Evolutionary conservation across 805 yeast genomes (phyloP).

Genomic region (Lipomyces chichibuensis): DNA sequence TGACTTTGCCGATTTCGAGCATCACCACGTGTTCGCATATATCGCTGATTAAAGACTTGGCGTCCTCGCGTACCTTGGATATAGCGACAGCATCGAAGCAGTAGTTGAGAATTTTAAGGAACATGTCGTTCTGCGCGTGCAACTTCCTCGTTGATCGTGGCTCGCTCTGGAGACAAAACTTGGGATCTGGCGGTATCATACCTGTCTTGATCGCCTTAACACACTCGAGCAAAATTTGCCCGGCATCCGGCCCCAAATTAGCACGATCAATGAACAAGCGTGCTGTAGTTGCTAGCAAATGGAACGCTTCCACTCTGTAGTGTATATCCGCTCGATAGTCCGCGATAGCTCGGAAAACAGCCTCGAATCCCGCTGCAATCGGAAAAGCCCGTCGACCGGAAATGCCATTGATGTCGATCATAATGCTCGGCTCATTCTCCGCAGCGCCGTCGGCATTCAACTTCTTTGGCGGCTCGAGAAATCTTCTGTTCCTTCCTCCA

Average conservation of each 20-base stretch:
- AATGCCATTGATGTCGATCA: conserved; percentile 72
- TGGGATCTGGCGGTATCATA: conserved; percentile 34
- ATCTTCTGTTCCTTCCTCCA: conserved; percentile 93
- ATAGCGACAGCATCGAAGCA: conserved; percentile 72
- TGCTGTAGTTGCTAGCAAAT: conserved; percentile 66
- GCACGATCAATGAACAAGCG: conserved; percentile 64
- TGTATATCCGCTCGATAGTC: conserved; percentile 61
- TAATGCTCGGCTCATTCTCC: conserved; percentile 70
- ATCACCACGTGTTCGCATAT: conserved; percentile 79
- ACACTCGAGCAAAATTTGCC: conserved; percentile 24
- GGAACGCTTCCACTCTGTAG: conserved; percentile 77
- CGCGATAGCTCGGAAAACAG: conserved; percentile 75
- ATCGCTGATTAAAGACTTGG: conserved; percentile 61
- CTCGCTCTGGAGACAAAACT: conserved; percentile 19
- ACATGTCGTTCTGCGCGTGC: conserved; percentile 59
- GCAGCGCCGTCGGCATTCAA: conserved; percentile 53
- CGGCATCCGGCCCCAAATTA: conserved; percentile 24
- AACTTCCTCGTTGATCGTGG: conserved; percentile 36
- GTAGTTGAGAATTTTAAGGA: conserved; percentile 55
- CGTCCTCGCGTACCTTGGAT: conserved; percentile 71
- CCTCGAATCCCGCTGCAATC: conserved; percentile 77
- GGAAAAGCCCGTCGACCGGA: conserved; percentile 66
- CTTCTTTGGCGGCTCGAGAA: conserved; percentile 74
- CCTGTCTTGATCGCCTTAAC: conserved; percentile 30
- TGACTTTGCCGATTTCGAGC: conserved; percentile 72